Percentiles rank a stretch among this genome's conserved stretches.
These are phyloP conservation scores for Coemansia sp. DNA, from an alignment of 371 early-diverging fungal species.

Conservation along the genomic window DNA sequence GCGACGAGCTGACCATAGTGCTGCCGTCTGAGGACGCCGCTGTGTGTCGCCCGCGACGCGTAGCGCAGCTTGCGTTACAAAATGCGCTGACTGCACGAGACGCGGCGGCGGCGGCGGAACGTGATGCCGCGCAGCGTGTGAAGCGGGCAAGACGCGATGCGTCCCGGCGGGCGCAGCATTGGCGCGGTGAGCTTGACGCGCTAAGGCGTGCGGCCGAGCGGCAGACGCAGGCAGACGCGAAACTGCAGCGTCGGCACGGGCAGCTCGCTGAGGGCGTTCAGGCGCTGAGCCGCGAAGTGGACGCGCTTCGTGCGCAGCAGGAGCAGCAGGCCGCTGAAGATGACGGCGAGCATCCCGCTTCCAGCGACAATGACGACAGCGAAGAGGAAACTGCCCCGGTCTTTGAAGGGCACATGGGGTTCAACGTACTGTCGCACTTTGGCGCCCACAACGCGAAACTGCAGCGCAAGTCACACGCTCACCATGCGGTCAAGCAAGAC, in stretches of 20 bases:
- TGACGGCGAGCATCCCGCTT: background rate
- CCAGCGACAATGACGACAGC: background rate
- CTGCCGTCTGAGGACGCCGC: constrained; percentile 9
- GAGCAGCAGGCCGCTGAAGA: background rate
- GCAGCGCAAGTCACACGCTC: constrained; percentile 3
- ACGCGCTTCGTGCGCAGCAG: background rate
- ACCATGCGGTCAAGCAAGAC: too few relatives aligned
- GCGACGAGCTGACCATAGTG: constrained; percentile 31
- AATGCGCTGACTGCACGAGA: constrained; percentile 1
- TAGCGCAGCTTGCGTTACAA: constrained; percentile 2
- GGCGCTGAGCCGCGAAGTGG: constrained; percentile 1
- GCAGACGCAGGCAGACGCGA: constrained; percentile 3
- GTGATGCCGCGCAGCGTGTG: constrained; percentile 10
- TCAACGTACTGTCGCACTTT: background rate
- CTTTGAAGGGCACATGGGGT: constrained; percentile 1
- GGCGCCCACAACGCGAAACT: background rate
- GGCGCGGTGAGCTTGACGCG: constrained; percentile 27
- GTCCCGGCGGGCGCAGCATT: constrained; percentile 20
- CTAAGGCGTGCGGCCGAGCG: constrained; percentile 9
- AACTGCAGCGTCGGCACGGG: constrained; percentile 1
- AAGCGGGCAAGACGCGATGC: constrained; percentile 18
- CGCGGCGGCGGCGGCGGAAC: background rate
- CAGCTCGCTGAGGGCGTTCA: constrained; percentile 16
- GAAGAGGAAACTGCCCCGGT: background rate
- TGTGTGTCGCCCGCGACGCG: background rate